Evolutionary conservation across 2,329 filamentous ascomycete species (phyloP).

Genomic region (Trichoderma simmonsii): DNA sequence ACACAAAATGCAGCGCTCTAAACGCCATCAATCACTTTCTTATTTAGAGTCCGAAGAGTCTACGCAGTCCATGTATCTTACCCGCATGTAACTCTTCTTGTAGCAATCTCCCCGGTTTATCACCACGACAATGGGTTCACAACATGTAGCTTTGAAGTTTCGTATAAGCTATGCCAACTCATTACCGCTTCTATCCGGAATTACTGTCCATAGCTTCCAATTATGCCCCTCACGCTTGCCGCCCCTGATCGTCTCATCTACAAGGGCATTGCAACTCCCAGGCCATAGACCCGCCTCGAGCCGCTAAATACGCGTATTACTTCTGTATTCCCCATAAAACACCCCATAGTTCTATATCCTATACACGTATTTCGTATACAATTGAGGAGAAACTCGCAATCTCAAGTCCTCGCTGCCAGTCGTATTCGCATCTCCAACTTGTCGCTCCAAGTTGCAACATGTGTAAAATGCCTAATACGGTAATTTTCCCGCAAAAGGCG

Average conservation of each 20-base stretch:
- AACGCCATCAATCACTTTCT: not conserved
- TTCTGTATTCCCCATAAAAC: not conserved
- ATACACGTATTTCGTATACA: not conserved
- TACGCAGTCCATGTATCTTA: not conserved
- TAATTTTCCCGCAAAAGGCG: not conserved
- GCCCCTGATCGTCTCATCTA: not conserved
- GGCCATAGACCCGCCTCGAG: not conserved
- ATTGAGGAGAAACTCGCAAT: not conserved
- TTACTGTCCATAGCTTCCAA: not conserved
- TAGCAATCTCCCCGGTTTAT: not conserved
- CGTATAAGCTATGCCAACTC: not conserved
- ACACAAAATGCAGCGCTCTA: not conserved
- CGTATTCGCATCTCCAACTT: conserved; percentile 9
- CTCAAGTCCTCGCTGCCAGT: not conserved
- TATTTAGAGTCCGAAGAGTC: not conserved
- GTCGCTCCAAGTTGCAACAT: not conserved
- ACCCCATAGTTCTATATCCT: not conserved
- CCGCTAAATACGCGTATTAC: conserved; percentile 2
- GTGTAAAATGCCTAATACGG: not conserved
- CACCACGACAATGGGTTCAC: not conserved
- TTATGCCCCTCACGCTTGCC: not conserved
- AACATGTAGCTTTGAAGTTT: not conserved
- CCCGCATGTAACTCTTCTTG: not conserved
- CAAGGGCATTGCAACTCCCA: not conserved
- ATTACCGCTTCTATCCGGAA: not conserved